Conservation (phyloP, 345 rosid genomes). For the Anacardium occidentale region DNA sequence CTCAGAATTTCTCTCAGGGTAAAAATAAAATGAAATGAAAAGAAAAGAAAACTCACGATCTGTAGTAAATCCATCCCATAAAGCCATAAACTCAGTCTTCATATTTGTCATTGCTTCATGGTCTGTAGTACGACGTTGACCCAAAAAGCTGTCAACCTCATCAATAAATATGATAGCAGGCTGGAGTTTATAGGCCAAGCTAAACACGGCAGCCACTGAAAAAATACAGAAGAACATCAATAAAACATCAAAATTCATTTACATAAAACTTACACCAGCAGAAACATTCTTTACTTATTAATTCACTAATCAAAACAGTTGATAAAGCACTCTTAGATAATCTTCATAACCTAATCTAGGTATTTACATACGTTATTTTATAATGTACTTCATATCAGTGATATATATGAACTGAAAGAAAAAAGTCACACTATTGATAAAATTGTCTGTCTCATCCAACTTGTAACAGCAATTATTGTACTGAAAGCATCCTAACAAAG, state of each 20-base stretch:
- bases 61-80: conserved; percentile 98
- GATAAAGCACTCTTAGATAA: too few species aligned
- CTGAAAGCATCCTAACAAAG: background rate
- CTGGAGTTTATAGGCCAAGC: conserved; percentile 91
- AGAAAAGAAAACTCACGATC: conserved; percentile 66
- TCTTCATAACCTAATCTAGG: too few species aligned
- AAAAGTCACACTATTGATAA: background rate
- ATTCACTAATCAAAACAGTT: too few species aligned
- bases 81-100: conserved; percentile 99
- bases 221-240: conserved; percentile 16
- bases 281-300: too few species aligned
- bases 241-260: background rate
- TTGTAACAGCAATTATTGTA: background rate
- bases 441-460: background rate
- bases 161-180: conserved; percentile 97
- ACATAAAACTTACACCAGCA: too few species aligned
- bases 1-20: background rate
- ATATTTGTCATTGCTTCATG: conserved; percentile 88
- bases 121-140: conserved; percentile 87
- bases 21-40: background rate
- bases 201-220: conserved; percentile 95
- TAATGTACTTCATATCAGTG: background rate
- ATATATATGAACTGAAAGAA: background rate
- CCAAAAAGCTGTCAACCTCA: conserved; percentile 94
- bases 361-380: background rate